Base-by-base conservation (phyloP, 345 rosid genomes). In the Euphorbia lathyris region DNA sequence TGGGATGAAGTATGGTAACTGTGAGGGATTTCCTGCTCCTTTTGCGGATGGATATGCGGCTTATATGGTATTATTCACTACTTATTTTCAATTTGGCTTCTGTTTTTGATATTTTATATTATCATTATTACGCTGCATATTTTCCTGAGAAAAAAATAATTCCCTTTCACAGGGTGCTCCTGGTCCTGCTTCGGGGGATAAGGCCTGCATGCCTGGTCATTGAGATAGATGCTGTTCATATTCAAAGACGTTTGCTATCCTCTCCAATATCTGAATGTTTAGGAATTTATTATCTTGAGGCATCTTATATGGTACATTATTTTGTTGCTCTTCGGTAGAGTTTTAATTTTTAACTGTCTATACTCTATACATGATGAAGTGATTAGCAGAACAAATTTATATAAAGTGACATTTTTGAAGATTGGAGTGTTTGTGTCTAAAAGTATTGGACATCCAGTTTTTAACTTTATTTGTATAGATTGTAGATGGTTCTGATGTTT, bases 151-250 rank as follows among this genome's bases (percentile, higher is more conserved):
- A 2, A 48, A 14, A 48, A 1, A 62, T n/a, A 86, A 78, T 79
- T 78, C n/a, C n/a, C n/a, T n/a, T n/a, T n/a, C n/a, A n/a, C n/a
- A n/a, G n/a, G n/a, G n/a, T n/a, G n/a, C n/a, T 77, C 81, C 88
- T 42, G 83, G 87, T 65, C 78, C 90, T 74, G 87, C 84, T 82
- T 83, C 90, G 43, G 82, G 92, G 89, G 91, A 95, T 77, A 92
- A 90, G 79, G 67, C 88, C 53, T 91, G 79, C 65, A 47, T 75
- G 78, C 78, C 70, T 76, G 89, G 87, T 59, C 97, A 84, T 69
- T 94, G 80, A 90, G 77, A 66, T 22, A 55, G 72, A 63, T 74
- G 55, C 67, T 47, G 53, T 20, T 69, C 48, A 70, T 63, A 38
- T 58, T 65, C 79, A 67, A 52, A 62, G 62, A 52, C 72, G 71